Base-by-base conservation (phyloP, 1,284 basidiomycete genomes). In the Sporisorium sorghi region DNA sequence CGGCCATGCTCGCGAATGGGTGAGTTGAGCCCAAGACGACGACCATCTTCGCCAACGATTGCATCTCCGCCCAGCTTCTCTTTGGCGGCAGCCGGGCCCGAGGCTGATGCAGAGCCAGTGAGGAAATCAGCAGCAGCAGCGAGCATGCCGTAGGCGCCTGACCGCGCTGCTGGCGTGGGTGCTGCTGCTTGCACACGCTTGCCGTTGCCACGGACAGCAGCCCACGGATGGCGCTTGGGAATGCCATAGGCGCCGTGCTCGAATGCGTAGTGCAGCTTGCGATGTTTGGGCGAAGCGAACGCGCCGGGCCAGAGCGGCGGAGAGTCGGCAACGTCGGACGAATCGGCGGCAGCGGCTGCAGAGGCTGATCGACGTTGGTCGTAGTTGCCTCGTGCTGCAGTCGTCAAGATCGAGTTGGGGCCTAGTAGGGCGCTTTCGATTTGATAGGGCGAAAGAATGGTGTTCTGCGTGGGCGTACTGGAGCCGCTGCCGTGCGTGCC, bases 221-320 rank as follows among this genome's bases (percentile, higher is more conserved):
- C 66, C 51, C 77, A 74, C 0, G 80, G 77, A 56, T 79, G 77
- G 7, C 80, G 56, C 55, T 86, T 86, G 1, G 86, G 86, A 19
- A 86, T 86, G 8, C 86, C 86, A 56, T 84, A 86, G 7, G 86
- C 86, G n/a, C 85, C 86, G 50, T 80, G 73, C 52, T 79, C 62
- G 35, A 84, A 83, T 1, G 68, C 42, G 40, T 66, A 78, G 30
- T 68, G 64, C 19, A 71, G 40, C 48, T 47, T 67, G 35, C 68
- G 53, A 40, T 67, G 68, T 19, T 61, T 66, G 8, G 65, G 62
- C 5, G 66, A 59, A 0, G 66, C 43, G 37, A 76, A 52, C 0
- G 74, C 63, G 40, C 58, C 52, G 1, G 71, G 67, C 74, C 74
- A 76, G 8, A 67, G 53, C 11, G 70, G 55, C 0, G 74, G 39